Percentiles rank a stretch among this genome's conserved stretches.
These are phyloP conservation scores for Aspergillus neotritici DNA, from an alignment of 2,329 filamentous ascomycete species.

Conservation along the genomic window DNA sequence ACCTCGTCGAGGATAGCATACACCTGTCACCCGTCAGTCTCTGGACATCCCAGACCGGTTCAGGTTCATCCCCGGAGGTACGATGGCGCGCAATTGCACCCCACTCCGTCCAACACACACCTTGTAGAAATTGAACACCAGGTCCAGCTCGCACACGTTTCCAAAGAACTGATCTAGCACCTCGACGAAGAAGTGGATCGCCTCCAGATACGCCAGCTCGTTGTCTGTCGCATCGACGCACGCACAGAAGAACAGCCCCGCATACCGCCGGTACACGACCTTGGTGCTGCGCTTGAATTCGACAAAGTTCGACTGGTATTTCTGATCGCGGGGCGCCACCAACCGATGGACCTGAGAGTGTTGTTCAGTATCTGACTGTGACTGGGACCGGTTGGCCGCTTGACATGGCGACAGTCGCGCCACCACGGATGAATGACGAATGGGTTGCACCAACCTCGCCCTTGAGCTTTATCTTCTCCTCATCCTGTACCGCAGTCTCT, in stretches of 20 bases:
- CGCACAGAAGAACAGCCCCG: slow-evolving; percentile 97
- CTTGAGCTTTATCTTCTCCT: slow-evolving; percentile 98
- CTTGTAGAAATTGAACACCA: slow-evolving; percentile 71
- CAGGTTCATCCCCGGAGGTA: background rate
- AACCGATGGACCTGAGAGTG: slow-evolving; percentile 76
- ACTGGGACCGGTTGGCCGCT: background rate
- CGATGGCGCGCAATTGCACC: too few species aligned
- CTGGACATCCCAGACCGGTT: background rate
- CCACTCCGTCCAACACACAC: slow-evolving; percentile 32
- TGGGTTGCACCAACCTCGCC: slow-evolving; percentile 63
- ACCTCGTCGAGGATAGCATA: slow-evolving; percentile 99
- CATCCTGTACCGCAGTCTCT: slow-evolving; percentile 53
- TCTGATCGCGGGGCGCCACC: slow-evolving; percentile 94
- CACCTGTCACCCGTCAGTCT: slow-evolving; percentile 50
- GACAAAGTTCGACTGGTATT: slow-evolving; percentile 99
- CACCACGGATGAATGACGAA: background rate
- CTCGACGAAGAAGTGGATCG: slow-evolving; percentile 99
- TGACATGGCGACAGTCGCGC: background rate
- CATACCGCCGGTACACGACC: slow-evolving; percentile 95
- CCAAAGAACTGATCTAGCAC: slow-evolving; percentile 98
- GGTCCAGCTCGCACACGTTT: slow-evolving; percentile 95
- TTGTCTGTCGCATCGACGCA: slow-evolving; percentile 99
- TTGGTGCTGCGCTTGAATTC: slow-evolving; percentile 70
- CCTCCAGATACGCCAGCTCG: slow-evolving; percentile 92
- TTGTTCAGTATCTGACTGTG: background rate